These are phyloP conservation scores for Rhynchosporium agropyri DNA, from an alignment of 2,329 filamentous ascomycete genomes.

Conservation along the genomic window DNA sequence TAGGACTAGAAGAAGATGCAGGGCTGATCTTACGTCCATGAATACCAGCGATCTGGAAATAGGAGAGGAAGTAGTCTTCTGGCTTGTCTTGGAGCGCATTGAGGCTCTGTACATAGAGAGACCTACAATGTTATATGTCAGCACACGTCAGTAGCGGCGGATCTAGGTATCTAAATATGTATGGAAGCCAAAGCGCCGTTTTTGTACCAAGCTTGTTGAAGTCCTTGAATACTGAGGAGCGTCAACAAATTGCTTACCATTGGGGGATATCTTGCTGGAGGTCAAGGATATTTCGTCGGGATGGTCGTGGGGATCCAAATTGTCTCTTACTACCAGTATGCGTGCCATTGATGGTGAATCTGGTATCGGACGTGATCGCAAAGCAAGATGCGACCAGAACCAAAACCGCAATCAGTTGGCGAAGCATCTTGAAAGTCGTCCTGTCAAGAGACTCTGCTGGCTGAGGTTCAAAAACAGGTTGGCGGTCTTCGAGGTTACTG, in stretches of 20 bases:
- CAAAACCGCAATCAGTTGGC: neutral
- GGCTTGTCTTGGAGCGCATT: conserved; percentile 24
- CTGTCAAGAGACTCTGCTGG: neutral
- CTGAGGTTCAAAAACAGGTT: neutral
- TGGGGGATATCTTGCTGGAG: conserved; percentile 31
- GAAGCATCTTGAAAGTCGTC: conserved; percentile 13
- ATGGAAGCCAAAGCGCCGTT: neutral
- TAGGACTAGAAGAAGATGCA: neutral
- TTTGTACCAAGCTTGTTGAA: neutral
- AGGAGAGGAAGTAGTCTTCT: conserved; percentile 31
- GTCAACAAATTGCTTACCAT: conserved; percentile 21
- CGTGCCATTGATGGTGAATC: conserved; percentile 26
- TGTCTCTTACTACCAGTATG: conserved; percentile 28
- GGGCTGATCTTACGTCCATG: conserved; percentile 26
- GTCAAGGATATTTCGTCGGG: conserved; percentile 34
- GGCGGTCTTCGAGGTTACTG: neutral
- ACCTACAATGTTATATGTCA: conserved; percentile 27
- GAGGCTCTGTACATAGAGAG: conserved; percentile 36
- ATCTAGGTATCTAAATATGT: no score
- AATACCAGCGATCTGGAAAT: conserved; percentile 35
- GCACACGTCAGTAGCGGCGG: neutral
- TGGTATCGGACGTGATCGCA: conserved; percentile 6
- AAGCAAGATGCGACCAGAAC: conserved; percentile 9
- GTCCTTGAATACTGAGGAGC: neutral
- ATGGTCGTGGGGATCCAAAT: conserved; percentile 29